phyloP scores from a whole-genome alignment of 768 basidiomycete genomes.

The Agaricus subrufescens region DNA sequence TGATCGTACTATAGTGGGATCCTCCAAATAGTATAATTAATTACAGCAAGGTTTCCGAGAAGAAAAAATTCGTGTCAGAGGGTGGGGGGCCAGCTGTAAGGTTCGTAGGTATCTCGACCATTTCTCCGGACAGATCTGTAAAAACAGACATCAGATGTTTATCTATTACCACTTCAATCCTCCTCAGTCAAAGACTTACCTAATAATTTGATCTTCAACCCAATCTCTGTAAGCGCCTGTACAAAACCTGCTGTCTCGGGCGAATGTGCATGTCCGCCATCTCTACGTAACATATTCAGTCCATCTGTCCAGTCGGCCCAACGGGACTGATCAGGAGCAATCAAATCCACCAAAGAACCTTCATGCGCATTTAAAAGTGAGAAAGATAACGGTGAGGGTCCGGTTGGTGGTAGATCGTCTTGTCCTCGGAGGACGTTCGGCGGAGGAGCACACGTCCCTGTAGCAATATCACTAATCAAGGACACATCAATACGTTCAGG shows the following conservation, averaged over 20 bases:
- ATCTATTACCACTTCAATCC: neutral
- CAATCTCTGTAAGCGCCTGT: slow-evolving; percentile 84
- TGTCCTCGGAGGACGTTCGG: slow-evolving; percentile 60
- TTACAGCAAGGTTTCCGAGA: slow-evolving; percentile 46
- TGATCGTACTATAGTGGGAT: neutral
- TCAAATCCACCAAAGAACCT: slow-evolving; percentile 70
- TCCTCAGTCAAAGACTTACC: slow-evolving; percentile 39
- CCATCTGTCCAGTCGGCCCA: slow-evolving; percentile 97
- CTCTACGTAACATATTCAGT: slow-evolving; percentile 78
- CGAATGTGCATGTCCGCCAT: slow-evolving; percentile 79
- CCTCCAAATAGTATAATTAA: neutral
- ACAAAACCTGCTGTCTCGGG: slow-evolving; percentile 86
- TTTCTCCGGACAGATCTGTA: slow-evolving; percentile 82
- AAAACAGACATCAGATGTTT: neutral
- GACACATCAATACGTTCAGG: slow-evolving; percentile 83
- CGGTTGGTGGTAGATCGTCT: slow-evolving; percentile 50
- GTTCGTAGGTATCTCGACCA: slow-evolving; percentile 83
- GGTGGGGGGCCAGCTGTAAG: slow-evolving; percentile 77
- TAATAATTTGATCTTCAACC: slow-evolving; percentile 84
- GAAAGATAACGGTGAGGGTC: slow-evolving; percentile 70
- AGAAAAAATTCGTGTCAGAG: slow-evolving; percentile 78
- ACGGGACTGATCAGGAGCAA: slow-evolving; percentile 70
- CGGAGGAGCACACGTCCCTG: slow-evolving; percentile 67
- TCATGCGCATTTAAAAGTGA: slow-evolving; percentile 68
- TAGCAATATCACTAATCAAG: slow-evolving; percentile 73